Evolutionary conservation across 2,329 filamentous ascomycete species (phyloP).

Genomic region (Magnaporthales sp.): DNA sequence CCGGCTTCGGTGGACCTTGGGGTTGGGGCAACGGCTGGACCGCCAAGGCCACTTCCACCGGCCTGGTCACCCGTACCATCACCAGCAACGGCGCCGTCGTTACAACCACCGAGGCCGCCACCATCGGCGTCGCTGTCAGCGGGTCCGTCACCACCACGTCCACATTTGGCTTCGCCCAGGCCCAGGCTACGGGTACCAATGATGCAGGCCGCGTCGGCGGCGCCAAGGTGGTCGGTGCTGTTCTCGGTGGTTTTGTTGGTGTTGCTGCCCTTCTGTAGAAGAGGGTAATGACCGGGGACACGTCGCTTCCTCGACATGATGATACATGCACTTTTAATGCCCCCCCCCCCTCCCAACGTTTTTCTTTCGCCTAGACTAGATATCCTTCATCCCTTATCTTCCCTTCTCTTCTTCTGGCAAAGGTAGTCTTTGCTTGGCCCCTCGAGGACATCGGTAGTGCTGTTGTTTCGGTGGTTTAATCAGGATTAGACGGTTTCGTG

Average conservation of each 20-base stretch:
- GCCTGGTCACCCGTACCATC: slow-evolving; percentile 25
- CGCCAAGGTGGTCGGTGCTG: slow-evolving; percentile 16
- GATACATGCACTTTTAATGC: background rate
- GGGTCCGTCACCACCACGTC: slow-evolving; percentile 21
- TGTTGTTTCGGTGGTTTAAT: background rate
- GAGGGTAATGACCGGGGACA: background rate
- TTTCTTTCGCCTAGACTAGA: background rate
- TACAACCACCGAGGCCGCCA: slow-evolving; percentile 18
- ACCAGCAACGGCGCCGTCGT: slow-evolving; percentile 10
- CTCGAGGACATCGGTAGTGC: background rate
- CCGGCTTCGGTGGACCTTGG: slow-evolving; percentile 23
- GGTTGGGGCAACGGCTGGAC: slow-evolving; percentile 19
- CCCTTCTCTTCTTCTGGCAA: background rate
- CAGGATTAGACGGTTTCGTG: slow-evolving; percentile 1
- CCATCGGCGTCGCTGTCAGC: slow-evolving; percentile 21
- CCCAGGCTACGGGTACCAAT: slow-evolving; percentile 7
- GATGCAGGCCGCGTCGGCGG: slow-evolving; percentile 5
- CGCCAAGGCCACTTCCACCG: slow-evolving; percentile 21
- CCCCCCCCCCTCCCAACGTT: background rate
- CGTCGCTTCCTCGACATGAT: background rate
- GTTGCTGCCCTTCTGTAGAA: slow-evolving; percentile 19
- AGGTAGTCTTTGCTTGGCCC: background rate
- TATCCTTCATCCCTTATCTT: background rate
- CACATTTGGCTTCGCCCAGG: slow-evolving; percentile 13
- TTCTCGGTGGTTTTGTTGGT: slow-evolving; percentile 19